phyloP scores from a whole-genome alignment of 768 basidiomycete species.

The Epithele typhae region DNA sequence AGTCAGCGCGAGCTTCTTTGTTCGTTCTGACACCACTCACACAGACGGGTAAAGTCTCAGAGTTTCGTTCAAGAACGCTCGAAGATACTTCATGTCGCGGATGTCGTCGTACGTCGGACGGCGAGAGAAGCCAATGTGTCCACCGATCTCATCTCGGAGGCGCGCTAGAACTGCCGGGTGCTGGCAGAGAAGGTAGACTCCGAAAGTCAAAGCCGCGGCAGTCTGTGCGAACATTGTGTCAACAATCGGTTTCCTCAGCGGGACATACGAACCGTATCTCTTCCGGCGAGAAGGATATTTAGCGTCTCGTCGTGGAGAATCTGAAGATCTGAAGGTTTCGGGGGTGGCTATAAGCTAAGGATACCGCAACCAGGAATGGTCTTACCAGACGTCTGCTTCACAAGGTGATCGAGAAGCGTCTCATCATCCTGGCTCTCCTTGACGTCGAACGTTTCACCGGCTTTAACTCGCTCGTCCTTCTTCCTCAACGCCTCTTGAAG shows the following conservation, averaged over 20 bases:
- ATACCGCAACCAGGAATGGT: no score
- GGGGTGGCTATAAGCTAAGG: no score
- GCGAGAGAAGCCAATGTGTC: conserved; percentile 20
- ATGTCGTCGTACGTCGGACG: conserved; percentile 30
- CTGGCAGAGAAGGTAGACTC: conserved; percentile 26
- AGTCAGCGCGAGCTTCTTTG: neutral
- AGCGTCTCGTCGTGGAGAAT: conserved; percentile 26
- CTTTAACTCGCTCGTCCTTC: conserved; percentile 24
- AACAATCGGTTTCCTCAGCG: neutral
- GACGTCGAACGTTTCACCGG: conserved; percentile 8
- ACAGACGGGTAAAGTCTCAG: conserved; percentile 29
- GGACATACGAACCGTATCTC: conserved; percentile 17
- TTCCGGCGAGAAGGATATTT: conserved; percentile 27
- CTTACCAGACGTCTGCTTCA: conserved; percentile 35
- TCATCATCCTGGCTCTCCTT: conserved; percentile 25
- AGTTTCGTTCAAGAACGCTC: conserved; percentile 28
- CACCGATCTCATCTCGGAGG: conserved; percentile 27
- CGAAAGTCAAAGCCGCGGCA: conserved; percentile 26
- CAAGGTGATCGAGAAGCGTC: conserved; percentile 38
- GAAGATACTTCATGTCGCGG: conserved; percentile 26
- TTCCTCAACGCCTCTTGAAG: conserved; percentile 39
- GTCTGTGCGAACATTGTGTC: conserved; percentile 8
- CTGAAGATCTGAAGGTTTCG: conserved; percentile 13
- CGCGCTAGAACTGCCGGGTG: conserved; percentile 26
- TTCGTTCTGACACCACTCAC: conserved; percentile 12